Evolutionary conservation across 164 flowering plant genomes (phyloP).

Genomic region (Sextonia rubra): DNA sequence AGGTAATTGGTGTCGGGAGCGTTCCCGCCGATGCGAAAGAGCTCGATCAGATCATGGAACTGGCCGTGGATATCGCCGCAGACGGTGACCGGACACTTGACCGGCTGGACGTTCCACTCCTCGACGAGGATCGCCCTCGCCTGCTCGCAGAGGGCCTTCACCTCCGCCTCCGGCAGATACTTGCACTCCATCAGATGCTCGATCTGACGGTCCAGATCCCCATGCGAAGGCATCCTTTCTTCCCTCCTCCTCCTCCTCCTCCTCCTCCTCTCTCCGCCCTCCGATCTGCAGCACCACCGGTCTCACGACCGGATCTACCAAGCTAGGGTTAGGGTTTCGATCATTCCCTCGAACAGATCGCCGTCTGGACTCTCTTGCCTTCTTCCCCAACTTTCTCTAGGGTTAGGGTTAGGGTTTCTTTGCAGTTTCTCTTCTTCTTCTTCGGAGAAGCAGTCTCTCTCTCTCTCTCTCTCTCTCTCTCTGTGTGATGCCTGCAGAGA

Average conservation of each 20-base stretch:
- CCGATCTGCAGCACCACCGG: slow-evolving; percentile 6
- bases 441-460: background rate
- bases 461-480: no score
- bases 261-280: slow-evolving; percentile 3
- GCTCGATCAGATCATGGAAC: slow-evolving; percentile 43
- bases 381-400: no score
- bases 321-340: background rate
- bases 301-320: background rate
- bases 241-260: background rate
- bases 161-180: slow-evolving; percentile 32
- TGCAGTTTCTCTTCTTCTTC: background rate
- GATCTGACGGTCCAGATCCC: slow-evolving; percentile 46
- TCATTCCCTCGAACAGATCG: background rate
- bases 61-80: slow-evolving; percentile 49
- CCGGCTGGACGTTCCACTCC: slow-evolving; percentile 47
- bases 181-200: slow-evolving; percentile 45
- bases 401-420: background rate
- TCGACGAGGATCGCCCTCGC: slow-evolving; percentile 39
- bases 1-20: slow-evolving; percentile 45
- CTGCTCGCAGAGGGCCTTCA: slow-evolving; percentile 36
- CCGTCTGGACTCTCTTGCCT: no score
- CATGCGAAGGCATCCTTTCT: slow-evolving; percentile 34
- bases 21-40: slow-evolving; percentile 42
- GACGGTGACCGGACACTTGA: slow-evolving; percentile 46
- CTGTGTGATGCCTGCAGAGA: no score